Percentiles rank a stretch among this genome's conserved stretches.
phyloP scores from a whole-genome alignment of 2,329 filamentous ascomycete genomes.

The Hymenoscyphus repandus region DNA sequence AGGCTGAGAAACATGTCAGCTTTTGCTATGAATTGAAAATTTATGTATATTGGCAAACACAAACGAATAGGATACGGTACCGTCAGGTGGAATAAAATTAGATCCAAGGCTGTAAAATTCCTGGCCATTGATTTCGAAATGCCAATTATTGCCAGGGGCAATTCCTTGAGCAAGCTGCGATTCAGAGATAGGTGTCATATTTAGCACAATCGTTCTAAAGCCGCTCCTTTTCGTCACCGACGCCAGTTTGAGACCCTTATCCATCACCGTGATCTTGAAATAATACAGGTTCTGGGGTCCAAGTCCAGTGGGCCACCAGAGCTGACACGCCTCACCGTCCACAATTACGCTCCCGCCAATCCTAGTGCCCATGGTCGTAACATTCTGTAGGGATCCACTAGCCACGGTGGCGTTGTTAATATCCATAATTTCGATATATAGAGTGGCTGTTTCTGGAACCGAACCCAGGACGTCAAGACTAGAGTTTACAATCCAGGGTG shows the following conservation, averaged over 20 bases:
- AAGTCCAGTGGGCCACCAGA: conserved; percentile 58
- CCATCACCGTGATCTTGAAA: conserved; percentile 43
- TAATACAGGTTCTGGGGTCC: conserved; percentile 54
- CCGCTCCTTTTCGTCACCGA: conserved; percentile 49
- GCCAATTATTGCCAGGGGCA: conserved; percentile 53
- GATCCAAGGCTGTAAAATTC: conserved; percentile 61
- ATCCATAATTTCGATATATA: conserved; percentile 45
- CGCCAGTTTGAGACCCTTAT: conserved; percentile 35
- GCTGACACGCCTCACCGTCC: conserved; percentile 39
- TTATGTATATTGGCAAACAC: too few species aligned
- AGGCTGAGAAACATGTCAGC: conserved; percentile 32
- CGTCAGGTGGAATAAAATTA: conserved; percentile 54
- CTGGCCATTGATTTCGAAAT: conserved; percentile 61
- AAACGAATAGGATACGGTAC: not conserved
- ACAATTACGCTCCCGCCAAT: conserved; percentile 46
- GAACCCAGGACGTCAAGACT: conserved; percentile 52
- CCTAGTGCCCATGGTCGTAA: conserved; percentile 37
- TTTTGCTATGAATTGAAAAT: too few species aligned
- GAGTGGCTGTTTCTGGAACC: conserved; percentile 37
- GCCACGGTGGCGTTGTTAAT: conserved; percentile 35
- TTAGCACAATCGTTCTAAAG: conserved; percentile 58
- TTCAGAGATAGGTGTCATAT: conserved; percentile 48
- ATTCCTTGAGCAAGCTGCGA: conserved; percentile 49
- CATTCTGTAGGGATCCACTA: conserved; percentile 34
- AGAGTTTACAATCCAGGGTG: conserved; percentile 56